These are phyloP conservation scores for Talaromyces piceae DNA, from an alignment of 2,329 filamentous ascomycete genomes.

Conservation along the genomic window DNA sequence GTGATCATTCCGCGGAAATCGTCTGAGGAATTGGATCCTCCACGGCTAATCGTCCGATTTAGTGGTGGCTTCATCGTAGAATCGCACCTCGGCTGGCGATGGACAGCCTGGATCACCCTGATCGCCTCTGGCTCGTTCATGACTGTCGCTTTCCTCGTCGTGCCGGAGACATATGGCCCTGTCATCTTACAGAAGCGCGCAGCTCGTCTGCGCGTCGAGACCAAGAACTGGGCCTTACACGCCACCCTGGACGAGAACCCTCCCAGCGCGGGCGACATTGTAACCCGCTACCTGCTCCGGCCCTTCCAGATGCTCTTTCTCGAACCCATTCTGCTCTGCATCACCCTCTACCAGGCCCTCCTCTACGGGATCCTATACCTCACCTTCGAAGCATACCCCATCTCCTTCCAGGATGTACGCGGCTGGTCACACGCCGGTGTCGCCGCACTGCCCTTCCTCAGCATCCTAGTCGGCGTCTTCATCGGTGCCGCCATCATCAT, in stretches of 20 bases:
- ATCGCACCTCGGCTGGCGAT: conserved; percentile 49
- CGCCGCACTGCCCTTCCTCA: conserved; percentile 41
- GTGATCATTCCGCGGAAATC: no score
- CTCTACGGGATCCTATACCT: conserved; percentile 27
- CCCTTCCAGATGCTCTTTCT: conserved; percentile 37
- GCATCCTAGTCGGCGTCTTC: conserved; percentile 39
- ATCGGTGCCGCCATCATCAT: conserved; percentile 23
- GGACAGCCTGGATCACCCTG: conserved; percentile 51
- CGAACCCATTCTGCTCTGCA: conserved; percentile 40
- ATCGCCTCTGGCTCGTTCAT: conserved; percentile 41
- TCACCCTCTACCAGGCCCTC: conserved; percentile 36
- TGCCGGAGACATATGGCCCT: conserved; percentile 46
- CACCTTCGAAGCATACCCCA: conserved; percentile 30
- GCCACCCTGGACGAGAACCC: conserved; percentile 35
- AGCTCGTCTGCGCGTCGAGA: conserved; percentile 39
- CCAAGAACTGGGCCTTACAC: conserved; percentile 41
- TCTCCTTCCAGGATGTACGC: conserved; percentile 34
- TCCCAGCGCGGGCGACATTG: conserved; percentile 26
- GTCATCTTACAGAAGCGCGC: conserved; percentile 45
- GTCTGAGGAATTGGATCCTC: neutral
- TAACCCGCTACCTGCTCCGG: conserved; percentile 33
- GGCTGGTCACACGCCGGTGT: conserved; percentile 34
- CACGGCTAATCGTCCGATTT: conserved; percentile 1
- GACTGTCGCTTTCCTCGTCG: conserved; percentile 35
- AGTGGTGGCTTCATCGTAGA: conserved; percentile 44